phyloP scores from a whole-genome alignment of 805 yeast genomes.

The Metschnikowia shivogae region DNA sequence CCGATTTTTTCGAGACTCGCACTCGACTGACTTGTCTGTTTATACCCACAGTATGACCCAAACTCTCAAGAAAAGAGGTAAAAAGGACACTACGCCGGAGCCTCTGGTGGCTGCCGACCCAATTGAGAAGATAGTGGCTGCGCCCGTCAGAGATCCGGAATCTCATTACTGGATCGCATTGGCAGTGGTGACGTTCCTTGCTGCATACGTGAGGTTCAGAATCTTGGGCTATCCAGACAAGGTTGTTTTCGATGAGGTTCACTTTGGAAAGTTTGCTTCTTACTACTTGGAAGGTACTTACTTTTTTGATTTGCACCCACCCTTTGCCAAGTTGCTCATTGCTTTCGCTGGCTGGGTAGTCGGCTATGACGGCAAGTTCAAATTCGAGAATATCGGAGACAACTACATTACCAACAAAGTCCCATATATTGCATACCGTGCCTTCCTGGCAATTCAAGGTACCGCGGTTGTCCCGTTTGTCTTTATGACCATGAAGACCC shows the following conservation, averaged over 20 bases:
- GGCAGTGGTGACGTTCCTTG: constrained; percentile 36
- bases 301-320: constrained; percentile 97
- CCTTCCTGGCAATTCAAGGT: constrained; percentile 77
- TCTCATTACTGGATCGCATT: constrained; percentile 33
- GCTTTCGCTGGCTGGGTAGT: constrained; percentile 86
- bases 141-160: constrained; percentile 23
- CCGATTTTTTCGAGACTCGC: not conserved
- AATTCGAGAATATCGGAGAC: constrained; percentile 87
- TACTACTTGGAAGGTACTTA: constrained; percentile 85
- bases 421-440: constrained; percentile 81
- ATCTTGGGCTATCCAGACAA: constrained; percentile 61
- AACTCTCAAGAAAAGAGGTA: constrained; percentile 27
- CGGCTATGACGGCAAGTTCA: constrained; percentile 89
- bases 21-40: not conserved
- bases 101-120: constrained; percentile 7
- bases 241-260: constrained; percentile 85
- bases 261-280: constrained; percentile 81
- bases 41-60: constrained; percentile 21
- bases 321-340: constrained; percentile 89
- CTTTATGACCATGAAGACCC: constrained; percentile 80
- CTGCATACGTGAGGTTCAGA: constrained; percentile 55
- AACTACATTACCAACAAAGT: constrained; percentile 72
- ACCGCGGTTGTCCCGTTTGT: constrained; percentile 77
- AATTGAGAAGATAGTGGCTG: constrained; percentile 1
- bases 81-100: constrained; percentile 14